Conservation (phyloP, 768 basidiomycete species). For the Leccinellum luteum region DNA sequence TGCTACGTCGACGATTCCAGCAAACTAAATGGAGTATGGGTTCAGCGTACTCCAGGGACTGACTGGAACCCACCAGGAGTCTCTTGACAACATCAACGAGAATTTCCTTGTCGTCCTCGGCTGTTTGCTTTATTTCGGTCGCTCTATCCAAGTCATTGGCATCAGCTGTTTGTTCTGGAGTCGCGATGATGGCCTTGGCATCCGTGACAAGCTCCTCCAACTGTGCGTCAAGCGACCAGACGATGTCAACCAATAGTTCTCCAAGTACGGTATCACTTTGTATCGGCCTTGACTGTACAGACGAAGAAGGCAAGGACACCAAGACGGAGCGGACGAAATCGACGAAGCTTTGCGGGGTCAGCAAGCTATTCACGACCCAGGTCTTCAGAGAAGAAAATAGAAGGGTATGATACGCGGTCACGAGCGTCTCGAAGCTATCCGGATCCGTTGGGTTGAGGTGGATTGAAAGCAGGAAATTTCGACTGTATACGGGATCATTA, state of each 20-base stretch:
- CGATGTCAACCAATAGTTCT: slow-evolving; percentile 71
- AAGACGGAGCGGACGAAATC: slow-evolving; percentile 65
- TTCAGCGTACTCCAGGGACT: neutral
- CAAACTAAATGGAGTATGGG: slow-evolving; percentile 40
- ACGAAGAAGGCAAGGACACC: slow-evolving; percentile 63
- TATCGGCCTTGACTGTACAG: slow-evolving; percentile 35
- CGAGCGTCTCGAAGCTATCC: slow-evolving; percentile 52
- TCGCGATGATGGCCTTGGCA: slow-evolving; percentile 42
- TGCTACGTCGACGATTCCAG: slow-evolving; percentile 53
- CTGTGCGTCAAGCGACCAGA: slow-evolving; percentile 79
- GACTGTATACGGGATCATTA: slow-evolving; percentile 40
- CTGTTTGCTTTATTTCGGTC: slow-evolving; percentile 47
- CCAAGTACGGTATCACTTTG: slow-evolving; percentile 50
- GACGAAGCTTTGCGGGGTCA: slow-evolving; percentile 52
- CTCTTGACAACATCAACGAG: slow-evolving; percentile 57
- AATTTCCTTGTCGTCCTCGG: slow-evolving; percentile 62
- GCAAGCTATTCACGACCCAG: slow-evolving; percentile 47
- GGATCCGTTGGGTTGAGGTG: slow-evolving; percentile 60
- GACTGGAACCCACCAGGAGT: slow-evolving; percentile 46
- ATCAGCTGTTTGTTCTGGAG: slow-evolving; percentile 25
- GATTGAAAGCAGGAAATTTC: slow-evolving; percentile 54
- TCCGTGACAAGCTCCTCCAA: slow-evolving; percentile 69
- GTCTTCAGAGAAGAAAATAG: slow-evolving; percentile 55
- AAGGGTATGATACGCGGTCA: slow-evolving; percentile 68
- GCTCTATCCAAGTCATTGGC: slow-evolving; percentile 29